phyloP scores from a whole-genome alignment of 202 grass and related monocot species.

The Setaria viridis region DNA sequence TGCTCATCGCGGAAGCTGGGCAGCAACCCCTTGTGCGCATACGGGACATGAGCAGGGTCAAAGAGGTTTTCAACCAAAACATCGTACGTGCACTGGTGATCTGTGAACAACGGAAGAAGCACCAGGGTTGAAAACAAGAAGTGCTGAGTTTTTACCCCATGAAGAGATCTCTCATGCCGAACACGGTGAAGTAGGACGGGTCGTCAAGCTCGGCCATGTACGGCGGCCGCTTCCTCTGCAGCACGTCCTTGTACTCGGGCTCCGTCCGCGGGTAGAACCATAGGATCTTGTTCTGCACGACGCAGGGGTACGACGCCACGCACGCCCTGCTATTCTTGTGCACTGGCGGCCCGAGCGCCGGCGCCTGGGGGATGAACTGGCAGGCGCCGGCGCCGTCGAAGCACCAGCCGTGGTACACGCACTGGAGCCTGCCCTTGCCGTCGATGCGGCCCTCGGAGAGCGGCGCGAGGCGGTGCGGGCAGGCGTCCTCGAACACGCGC shows the following conservation, averaged over 20 bases:
- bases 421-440: constrained; percentile 76
- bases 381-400: constrained; percentile 81
- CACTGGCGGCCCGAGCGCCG: constrained; percentile 62
- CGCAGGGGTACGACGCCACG: constrained; percentile 73
- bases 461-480: constrained; percentile 85
- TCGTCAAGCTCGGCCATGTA: constrained; percentile 76
- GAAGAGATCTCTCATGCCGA: constrained; percentile 63
- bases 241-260: constrained; percentile 54
- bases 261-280: constrained; percentile 82
- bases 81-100: constrained; percentile 64
- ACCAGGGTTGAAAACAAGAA: neutral
- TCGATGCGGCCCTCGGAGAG: constrained; percentile 87
- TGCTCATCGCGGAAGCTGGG: constrained; percentile 18
- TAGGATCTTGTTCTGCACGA: constrained; percentile 75
- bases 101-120: neutral
- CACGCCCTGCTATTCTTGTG: constrained; percentile 73
- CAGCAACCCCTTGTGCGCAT: constrained; percentile 76
- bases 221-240: constrained; percentile 63
- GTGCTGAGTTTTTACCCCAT: constrained; percentile 52
- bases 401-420: constrained; percentile 95
- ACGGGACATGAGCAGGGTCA: constrained; percentile 76
- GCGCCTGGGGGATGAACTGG: constrained; percentile 84
- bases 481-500: constrained; percentile 84
- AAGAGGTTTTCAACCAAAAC: constrained; percentile 78
- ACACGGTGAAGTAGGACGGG: constrained; percentile 59